Conservation (phyloP, 2,329 filamentous ascomycete genomes). For the Cryphonectria naterciae region DNA sequence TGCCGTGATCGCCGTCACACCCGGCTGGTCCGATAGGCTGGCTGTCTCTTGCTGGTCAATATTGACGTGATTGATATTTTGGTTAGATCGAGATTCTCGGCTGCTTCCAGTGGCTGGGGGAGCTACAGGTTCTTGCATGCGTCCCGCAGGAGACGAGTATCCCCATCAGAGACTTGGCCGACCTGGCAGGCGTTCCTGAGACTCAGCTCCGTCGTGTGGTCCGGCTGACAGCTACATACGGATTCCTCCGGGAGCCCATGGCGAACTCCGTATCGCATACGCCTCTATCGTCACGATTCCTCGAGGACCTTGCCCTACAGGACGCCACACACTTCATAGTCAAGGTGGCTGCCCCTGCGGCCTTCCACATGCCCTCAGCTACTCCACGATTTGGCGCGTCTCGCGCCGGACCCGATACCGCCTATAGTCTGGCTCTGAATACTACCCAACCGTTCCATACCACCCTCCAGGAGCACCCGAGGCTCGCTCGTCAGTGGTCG, state of each 20-base stretch:
- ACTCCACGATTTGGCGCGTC: slow-evolving; percentile 29
- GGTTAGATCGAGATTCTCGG: slow-evolving; percentile 29
- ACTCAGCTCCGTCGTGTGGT: slow-evolving; percentile 42
- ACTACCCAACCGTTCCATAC: slow-evolving; percentile 28
- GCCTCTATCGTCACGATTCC: slow-evolving; percentile 43
- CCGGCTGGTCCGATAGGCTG: background rate
- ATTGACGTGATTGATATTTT: background rate
- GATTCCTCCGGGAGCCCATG: slow-evolving; percentile 42
- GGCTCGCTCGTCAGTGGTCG: slow-evolving; percentile 38
- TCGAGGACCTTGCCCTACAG: slow-evolving; percentile 38
- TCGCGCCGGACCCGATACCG: slow-evolving; percentile 25
- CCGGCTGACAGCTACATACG: slow-evolving; percentile 37
- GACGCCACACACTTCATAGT: slow-evolving; percentile 47
- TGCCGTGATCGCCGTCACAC: background rate
- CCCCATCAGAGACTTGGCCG: slow-evolving; percentile 45
- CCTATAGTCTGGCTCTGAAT: slow-evolving; percentile 32
- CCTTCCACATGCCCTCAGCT: slow-evolving; percentile 40
- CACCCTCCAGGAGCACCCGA: slow-evolving; percentile 32
- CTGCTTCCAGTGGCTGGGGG: slow-evolving; percentile 48
- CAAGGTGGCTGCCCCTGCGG: slow-evolving; percentile 39
- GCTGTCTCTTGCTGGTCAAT: background rate
- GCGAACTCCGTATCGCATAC: slow-evolving; percentile 43
- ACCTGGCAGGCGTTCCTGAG: slow-evolving; percentile 45
- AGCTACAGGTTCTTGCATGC: slow-evolving; percentile 49
- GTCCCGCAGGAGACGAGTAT: slow-evolving; percentile 45